Evolutionary conservation across 306 rosid genomes (phyloP).

Genomic region (Senna siamea): DNA sequence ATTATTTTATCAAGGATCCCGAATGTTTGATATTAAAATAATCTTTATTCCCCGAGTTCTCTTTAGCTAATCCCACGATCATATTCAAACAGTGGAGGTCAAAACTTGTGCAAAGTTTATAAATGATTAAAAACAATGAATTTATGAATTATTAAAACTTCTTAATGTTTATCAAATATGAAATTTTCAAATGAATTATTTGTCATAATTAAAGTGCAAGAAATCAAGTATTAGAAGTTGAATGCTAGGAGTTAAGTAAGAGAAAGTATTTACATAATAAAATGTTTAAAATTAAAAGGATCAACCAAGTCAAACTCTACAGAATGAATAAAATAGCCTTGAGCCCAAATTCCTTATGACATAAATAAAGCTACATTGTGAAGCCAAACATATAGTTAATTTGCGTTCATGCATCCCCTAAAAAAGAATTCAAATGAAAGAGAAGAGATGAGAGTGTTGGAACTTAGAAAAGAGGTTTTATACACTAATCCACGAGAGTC

Average conservation of each 20-base stretch:
- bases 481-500: no score
- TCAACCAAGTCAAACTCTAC: background rate
- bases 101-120: constrained; percentile 6
- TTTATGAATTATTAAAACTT: background rate
- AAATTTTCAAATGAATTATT: background rate
- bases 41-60: background rate
- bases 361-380: background rate
- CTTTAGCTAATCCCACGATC: background rate
- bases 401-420: no score
- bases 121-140: no score
- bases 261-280: background rate
- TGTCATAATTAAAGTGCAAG: background rate
- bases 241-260: background rate
- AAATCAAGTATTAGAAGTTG: background rate
- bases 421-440: no score
- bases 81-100: background rate
- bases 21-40: constrained; percentile 23
- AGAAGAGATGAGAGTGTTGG: no score
- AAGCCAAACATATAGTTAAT: background rate
- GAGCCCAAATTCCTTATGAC: no score
- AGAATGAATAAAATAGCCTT: background rate
- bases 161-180: background rate
- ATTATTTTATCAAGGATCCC: constrained; percentile 23
- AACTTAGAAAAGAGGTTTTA: no score
- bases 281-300: background rate